A percentile compares a stretch with the other conserved stretches of the same genome.
Evolutionary conservation across 2,329 filamentous ascomycete genomes (phyloP).

Genomic region (Phaeosphaeriaceae sp.): DNA sequence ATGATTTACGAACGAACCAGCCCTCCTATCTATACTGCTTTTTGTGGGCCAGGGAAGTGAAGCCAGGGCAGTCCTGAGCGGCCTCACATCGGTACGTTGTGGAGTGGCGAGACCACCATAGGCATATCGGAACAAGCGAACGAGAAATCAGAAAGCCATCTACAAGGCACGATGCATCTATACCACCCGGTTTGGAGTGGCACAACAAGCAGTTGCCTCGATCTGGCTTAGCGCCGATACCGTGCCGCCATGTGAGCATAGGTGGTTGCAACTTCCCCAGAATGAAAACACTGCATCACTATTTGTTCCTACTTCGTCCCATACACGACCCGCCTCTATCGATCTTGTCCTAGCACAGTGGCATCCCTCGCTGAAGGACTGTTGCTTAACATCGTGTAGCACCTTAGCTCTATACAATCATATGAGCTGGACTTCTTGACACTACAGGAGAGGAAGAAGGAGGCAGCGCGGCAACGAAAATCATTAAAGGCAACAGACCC

Average conservation of each 20-base stretch:
- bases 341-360: no score
- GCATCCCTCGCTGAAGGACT: conserved; percentile 26
- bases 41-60: background rate
- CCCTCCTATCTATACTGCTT: no score
- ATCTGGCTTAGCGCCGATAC: no score
- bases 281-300: no score
- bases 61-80: background rate
- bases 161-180: background rate
- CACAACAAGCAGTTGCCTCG: background rate
- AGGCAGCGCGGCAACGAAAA: conserved; percentile 36
- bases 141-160: background rate
- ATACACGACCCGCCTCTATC: no score
- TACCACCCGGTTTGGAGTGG: background rate
- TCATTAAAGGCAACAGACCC: conserved; percentile 14
- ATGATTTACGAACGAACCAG: background rate
- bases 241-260: no score
- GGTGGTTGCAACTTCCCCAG: no score
- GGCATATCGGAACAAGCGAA: background rate
- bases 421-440: conserved; percentile 29
- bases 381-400: conserved; percentile 22
- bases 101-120: background rate
- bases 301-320: no score
- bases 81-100: background rate
- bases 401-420: conserved; percentile 24
- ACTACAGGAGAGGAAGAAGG: conserved; percentile 25